phyloP scores from a whole-genome alignment of 331 rosid species.

The Stylosanthes scabra region DNA sequence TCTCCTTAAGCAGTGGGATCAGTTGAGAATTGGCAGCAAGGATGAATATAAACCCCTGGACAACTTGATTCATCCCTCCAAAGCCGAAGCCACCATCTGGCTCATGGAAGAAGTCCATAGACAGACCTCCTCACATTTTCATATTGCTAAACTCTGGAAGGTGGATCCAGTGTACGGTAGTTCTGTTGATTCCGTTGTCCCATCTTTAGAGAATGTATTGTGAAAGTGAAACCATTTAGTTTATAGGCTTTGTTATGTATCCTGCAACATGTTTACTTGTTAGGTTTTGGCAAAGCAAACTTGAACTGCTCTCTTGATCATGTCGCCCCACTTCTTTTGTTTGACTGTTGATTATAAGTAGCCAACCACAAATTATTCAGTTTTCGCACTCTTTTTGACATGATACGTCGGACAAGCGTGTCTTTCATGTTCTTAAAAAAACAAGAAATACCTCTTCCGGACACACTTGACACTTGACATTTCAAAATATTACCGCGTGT shows the following conservation, averaged over 20 bases:
- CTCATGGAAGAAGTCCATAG: conserved; percentile 91
- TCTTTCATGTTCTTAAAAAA: too few species aligned
- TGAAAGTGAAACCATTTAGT: conserved; percentile 45
- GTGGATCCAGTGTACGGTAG: conserved; percentile 69
- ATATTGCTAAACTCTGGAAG: conserved; percentile 76
- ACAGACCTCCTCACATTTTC: conserved; percentile 70
- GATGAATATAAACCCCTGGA: conserved; percentile 75
- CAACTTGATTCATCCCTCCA: conserved; percentile 74
- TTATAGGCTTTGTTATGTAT: conserved; percentile 34
- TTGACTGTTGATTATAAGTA: conserved; percentile 14
- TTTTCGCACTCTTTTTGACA: too few species aligned
- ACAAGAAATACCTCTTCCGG: too few species aligned
- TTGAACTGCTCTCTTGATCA: conserved; percentile 12
- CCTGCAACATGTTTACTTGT: conserved; percentile 5
- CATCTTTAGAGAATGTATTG: conserved; percentile 46
- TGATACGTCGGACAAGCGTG: too few species aligned
- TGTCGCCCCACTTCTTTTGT: background rate
- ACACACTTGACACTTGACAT: too few species aligned
- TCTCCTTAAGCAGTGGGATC: conserved; percentile 92
- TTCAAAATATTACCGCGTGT: too few species aligned
- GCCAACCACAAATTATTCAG: background rate
- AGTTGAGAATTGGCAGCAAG: conserved; percentile 66
- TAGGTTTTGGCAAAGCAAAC: conserved; percentile 7
- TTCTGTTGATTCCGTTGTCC: conserved; percentile 80
- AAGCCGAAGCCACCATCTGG: conserved; percentile 93